Evolutionary conservation across 2,329 filamentous ascomycete species (phyloP).

Genomic region (Alternaria novae-zelandiae): DNA sequence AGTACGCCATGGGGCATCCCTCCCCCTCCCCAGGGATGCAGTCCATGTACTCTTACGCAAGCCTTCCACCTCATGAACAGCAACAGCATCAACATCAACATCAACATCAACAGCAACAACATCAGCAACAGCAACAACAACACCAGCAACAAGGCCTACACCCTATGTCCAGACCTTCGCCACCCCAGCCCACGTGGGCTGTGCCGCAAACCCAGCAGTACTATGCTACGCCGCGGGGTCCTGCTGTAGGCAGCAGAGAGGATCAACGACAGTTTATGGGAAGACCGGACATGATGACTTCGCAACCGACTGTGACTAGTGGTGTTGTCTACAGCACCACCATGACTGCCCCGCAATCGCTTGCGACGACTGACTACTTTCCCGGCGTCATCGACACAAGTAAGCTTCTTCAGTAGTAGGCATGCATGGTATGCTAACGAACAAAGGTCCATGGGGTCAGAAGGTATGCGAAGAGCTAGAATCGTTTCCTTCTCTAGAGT

Average conservation of each 20-base stretch:
- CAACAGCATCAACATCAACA: constrained; percentile 22
- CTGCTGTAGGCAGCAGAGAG: constrained; percentile 31
- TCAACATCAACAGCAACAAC: background rate
- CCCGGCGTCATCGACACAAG: constrained; percentile 47
- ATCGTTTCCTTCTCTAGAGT: constrained; percentile 48
- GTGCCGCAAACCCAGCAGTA: constrained; percentile 44
- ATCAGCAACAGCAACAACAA: background rate
- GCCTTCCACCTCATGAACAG: constrained; percentile 32
- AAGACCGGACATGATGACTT: constrained; percentile 29
- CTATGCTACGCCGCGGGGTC: constrained; percentile 33
- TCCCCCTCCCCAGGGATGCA: constrained; percentile 37
- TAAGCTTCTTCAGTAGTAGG: constrained; percentile 23
- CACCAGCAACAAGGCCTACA: constrained; percentile 19
- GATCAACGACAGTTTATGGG: constrained; percentile 33
- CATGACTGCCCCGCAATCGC: constrained; percentile 24
- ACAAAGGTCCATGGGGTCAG: constrained; percentile 47
- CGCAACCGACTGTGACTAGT: constrained; percentile 34
- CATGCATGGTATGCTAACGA: constrained; percentile 23
- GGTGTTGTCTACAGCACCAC: constrained; percentile 26
- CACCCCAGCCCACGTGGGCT: constrained; percentile 44
- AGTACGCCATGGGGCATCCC: constrained; percentile 39
- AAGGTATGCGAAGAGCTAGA: constrained; percentile 49
- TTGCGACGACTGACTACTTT: constrained; percentile 43
- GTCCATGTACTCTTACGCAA: constrained; percentile 47
- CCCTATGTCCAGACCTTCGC: constrained; percentile 40